phyloP scores from a whole-genome alignment of 2,329 filamentous ascomycete species.

The Ophiocordyceps unilateralis region DNA sequence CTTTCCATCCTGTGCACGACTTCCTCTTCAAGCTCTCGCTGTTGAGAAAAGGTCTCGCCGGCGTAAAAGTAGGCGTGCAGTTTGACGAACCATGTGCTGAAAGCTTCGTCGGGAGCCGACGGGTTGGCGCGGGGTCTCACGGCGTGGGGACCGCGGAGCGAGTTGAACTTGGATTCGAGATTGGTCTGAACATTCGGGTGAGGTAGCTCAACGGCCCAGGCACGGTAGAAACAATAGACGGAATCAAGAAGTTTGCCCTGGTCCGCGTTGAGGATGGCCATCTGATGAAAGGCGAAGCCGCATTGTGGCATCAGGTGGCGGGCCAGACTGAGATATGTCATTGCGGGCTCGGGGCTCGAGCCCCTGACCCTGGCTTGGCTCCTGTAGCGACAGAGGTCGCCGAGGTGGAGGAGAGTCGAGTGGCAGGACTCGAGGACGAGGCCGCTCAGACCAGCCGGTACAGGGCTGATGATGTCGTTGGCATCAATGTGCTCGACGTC shows the following conservation, averaged over 20 bases:
- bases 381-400: constrained; percentile 80
- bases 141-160: constrained; percentile 23
- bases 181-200: constrained; percentile 61
- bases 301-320: constrained; percentile 61
- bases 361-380: constrained; percentile 54
- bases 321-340: constrained; percentile 74
- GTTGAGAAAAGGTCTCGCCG: constrained; percentile 55
- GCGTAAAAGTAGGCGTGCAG: constrained; percentile 74
- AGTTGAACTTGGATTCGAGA: constrained; percentile 59
- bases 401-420: constrained; percentile 67
- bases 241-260: constrained; percentile 67
- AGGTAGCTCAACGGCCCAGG: constrained; percentile 56
- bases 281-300: constrained; percentile 75
- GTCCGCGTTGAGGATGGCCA: constrained; percentile 68
- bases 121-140: constrained; percentile 15
- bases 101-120: constrained; percentile 41
- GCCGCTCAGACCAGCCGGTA: constrained; percentile 32
- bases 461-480: constrained; percentile 24
- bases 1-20: constrained; percentile 63
- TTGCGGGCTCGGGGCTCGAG: constrained; percentile 60
- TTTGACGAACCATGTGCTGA: constrained; percentile 69
- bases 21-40: constrained; percentile 70
- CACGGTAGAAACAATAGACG: constrained; percentile 79
- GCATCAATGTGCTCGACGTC: constrained; percentile 24
- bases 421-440: constrained; percentile 60